Percentiles rank a stretch among this genome's conserved stretches.
Evolutionary conservation across 1,284 basidiomycete genomes (phyloP).

Genomic region (Rhodofomes roseus): DNA sequence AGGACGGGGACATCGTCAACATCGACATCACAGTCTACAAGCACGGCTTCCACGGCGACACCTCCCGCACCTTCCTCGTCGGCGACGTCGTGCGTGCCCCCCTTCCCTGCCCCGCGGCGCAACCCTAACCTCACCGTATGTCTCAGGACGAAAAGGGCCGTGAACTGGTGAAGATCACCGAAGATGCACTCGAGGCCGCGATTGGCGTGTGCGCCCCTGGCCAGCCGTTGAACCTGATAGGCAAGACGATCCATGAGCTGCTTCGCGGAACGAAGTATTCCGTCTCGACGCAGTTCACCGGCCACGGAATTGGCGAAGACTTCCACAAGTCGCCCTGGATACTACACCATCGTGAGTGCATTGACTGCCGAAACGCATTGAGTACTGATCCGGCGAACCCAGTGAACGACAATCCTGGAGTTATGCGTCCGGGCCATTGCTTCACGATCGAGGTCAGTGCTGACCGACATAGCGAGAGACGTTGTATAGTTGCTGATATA

Average conservation of each 20-base stretch:
- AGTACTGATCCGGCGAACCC: too few species aligned
- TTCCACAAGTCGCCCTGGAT: conserved; percentile 90
- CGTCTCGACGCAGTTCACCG: conserved; percentile 73
- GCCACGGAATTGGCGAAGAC: conserved; percentile 83
- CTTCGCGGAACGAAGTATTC: conserved; percentile 45
- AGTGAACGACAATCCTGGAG: conserved; percentile 78
- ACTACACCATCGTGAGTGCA: conserved; percentile 56
- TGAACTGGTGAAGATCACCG: conserved; percentile 60
- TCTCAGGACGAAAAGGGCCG: conserved; percentile 62
- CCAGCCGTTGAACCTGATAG: conserved; percentile 70
- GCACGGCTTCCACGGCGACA: conserved; percentile 84
- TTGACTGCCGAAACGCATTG: too few species aligned
- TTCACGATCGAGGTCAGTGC: conserved; percentile 79
- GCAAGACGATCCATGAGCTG: conserved; percentile 65
- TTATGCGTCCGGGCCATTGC: conserved; percentile 81
- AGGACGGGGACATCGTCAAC: conserved; percentile 81
- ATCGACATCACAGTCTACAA: conserved; percentile 81
- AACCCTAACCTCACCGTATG: conserved; percentile 1
- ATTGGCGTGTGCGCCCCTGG: conserved; percentile 80
- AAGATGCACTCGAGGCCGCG: conserved; percentile 67
- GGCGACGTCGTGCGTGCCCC: conserved; percentile 58
- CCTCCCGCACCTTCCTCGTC: conserved; percentile 77
- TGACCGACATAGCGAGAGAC: not conserved
- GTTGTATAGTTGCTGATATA: not conserved
- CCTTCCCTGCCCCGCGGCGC: not conserved